Evolutionary conservation across 83 land plant species (phyloP).

Genomic region (Thuja plicata): DNA sequence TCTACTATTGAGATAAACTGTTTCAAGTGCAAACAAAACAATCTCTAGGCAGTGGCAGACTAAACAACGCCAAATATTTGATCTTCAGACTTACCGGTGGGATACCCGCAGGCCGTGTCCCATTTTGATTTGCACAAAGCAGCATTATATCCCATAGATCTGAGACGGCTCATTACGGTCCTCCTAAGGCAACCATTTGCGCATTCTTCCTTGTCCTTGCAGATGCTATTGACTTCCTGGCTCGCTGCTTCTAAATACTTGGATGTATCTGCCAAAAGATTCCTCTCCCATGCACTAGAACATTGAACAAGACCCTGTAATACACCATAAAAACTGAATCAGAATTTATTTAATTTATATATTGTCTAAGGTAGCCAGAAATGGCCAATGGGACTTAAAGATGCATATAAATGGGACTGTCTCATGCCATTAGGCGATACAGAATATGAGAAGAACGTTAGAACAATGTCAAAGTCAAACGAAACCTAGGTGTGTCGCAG

Average conservation of each 20-base stretch:
- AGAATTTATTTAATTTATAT: neutral
- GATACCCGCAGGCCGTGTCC: slow-evolving; percentile 78
- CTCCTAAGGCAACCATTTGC: slow-evolving; percentile 20
- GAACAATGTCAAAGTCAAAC: no score
- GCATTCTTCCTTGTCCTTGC: slow-evolving; percentile 35
- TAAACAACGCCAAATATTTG: neutral
- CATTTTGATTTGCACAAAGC: slow-evolving; percentile 89
- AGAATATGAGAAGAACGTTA: no score
- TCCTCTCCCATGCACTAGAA: slow-evolving; percentile 45
- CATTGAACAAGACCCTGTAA: slow-evolving; percentile 61
- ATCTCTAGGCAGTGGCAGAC: neutral
- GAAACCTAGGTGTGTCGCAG: no score
- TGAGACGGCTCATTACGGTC: slow-evolving; percentile 48
- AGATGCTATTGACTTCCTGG: slow-evolving; percentile 3
- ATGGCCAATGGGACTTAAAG: neutral
- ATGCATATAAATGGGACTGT: no score
- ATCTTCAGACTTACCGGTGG: slow-evolving; percentile 50
- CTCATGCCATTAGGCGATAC: no score
- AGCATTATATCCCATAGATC: slow-evolving; percentile 71
- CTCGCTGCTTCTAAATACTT: slow-evolving; percentile 40
- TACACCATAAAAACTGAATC: neutral
- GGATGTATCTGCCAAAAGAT: slow-evolving; percentile 64
- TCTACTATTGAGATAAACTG: neutral
- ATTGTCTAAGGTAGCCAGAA: neutral
- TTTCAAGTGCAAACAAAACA: neutral